These are phyloP conservation scores for Boletus coccyginus DNA, from an alignment of 768 basidiomycete species.

Conservation along the genomic window DNA sequence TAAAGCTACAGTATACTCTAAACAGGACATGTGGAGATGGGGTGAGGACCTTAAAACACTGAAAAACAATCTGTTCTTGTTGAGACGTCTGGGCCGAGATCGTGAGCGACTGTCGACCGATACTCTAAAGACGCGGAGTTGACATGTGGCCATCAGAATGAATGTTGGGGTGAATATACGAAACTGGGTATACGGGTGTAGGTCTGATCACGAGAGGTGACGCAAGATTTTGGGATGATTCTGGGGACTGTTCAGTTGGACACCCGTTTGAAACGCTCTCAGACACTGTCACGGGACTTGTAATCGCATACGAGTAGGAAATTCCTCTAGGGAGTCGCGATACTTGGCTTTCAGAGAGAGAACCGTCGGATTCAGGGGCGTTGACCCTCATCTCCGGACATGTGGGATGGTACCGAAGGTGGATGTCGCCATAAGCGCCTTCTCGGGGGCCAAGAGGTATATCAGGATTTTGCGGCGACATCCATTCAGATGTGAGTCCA, in stretches of 20 bases:
- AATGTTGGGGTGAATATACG: conserved; percentile 18
- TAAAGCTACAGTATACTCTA: conserved; percentile 14
- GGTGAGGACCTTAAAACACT: conserved; percentile 6
- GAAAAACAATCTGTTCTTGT: conserved; percentile 2
- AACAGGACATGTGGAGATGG: conserved; percentile 9
- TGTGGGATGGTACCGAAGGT: conserved; percentile 4
- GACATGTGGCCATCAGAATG: conserved; percentile 6
- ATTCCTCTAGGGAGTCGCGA: conserved; percentile 8
- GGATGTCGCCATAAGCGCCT: conserved; percentile 6
- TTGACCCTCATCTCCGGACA: conserved; percentile 4
- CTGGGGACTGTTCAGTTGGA: background rate
- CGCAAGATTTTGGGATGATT: conserved; percentile 8
- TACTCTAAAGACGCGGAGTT: conserved; percentile 2
- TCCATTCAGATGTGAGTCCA: conserved; percentile 8
- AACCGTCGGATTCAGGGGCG: conserved; percentile 3
- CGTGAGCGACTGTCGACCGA: background rate
- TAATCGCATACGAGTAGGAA: conserved; percentile 1
- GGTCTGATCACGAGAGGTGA: conserved; percentile 27
- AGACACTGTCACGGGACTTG: conserved; percentile 3
- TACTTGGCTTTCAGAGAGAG: conserved; percentile 11
- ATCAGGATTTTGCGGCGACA: conserved; percentile 19
- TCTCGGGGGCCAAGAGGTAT: conserved; percentile 4
- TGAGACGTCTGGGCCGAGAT: background rate
- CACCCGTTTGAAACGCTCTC: conserved; percentile 4
- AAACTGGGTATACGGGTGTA: conserved; percentile 27